Evolutionary conservation across 495 filamentous ascomycete species (phyloP).

Genomic region (Terfezia claveryi): DNA sequence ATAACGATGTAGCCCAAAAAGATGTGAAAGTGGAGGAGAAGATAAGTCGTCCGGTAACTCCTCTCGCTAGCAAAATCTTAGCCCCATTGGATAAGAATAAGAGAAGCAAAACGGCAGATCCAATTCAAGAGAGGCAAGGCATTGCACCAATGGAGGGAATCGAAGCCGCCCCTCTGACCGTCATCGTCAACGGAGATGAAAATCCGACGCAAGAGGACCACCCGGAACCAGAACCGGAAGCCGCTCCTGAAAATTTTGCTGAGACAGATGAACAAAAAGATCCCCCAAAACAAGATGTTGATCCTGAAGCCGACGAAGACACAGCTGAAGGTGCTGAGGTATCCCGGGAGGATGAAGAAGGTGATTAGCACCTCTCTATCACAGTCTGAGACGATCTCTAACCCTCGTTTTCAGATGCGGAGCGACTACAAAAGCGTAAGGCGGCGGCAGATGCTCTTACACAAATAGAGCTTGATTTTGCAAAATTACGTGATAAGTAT

Average conservation of each 20-base stretch:
- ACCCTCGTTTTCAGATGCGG: conserved; percentile 34
- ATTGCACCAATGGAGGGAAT: conserved; percentile 7
- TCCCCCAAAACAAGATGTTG: neutral
- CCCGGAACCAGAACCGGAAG: neutral
- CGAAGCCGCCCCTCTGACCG: conserved; percentile 4
- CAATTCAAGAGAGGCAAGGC: conserved; percentile 4
- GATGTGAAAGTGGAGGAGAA: conserved; percentile 8
- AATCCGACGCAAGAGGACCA: conserved; percentile 11
- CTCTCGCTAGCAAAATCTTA: conserved; percentile 13
- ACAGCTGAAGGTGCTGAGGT: conserved; percentile 29
- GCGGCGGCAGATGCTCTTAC: conserved; percentile 58
- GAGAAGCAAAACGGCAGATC: conserved; percentile 4
- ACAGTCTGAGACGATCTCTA: conserved; percentile 18
- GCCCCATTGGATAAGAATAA: conserved; percentile 6
- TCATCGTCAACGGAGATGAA: conserved; percentile 7
- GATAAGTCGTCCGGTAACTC: conserved; percentile 6
- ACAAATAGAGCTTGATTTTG: conserved; percentile 64
- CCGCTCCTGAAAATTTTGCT: conserved; percentile 6
- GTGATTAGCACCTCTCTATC: conserved; percentile 28
- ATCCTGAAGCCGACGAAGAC: conserved; percentile 8
- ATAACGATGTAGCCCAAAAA: conserved; percentile 6
- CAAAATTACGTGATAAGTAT: conserved; percentile 67
- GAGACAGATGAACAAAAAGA: conserved; percentile 9
- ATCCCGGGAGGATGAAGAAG: conserved; percentile 46
- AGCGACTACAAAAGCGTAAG: conserved; percentile 34